Conservation (phyloP, 148 eudicot species). For the Rhododendron ferrugineum region DNA sequence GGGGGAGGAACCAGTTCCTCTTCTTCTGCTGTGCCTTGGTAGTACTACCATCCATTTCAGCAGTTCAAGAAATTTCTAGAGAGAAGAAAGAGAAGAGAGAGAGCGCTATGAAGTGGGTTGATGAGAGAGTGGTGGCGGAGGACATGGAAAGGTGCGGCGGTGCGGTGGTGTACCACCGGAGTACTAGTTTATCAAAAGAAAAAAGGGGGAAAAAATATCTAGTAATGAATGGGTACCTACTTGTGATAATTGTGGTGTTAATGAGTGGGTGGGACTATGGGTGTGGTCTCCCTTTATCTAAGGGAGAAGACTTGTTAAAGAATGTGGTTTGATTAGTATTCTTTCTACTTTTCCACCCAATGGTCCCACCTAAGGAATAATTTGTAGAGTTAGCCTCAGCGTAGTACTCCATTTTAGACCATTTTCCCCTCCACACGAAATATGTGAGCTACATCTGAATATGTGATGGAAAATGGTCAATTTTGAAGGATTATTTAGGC, state of each 20-base stretch:
- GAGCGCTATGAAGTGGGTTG: not conserved
- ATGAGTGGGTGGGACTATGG: not conserved
- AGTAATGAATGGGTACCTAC: not conserved
- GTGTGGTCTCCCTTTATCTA: not conserved
- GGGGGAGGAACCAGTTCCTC: conserved; percentile 41
- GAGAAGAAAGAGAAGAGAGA: not conserved
- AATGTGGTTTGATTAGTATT: not conserved
- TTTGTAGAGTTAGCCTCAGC: not conserved
- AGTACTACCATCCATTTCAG: conserved; percentile 17
- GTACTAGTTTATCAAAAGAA: too few species aligned
- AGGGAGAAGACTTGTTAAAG: not conserved
- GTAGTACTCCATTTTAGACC: too few species aligned
- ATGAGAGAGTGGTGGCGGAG: not conserved
- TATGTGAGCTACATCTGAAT: too few species aligned
- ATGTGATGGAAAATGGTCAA: too few species aligned
- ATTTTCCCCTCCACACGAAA: too few species aligned
- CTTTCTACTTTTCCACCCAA: not conserved
- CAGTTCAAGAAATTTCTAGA: not conserved
- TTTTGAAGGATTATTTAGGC: too few species aligned
- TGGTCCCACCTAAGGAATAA: not conserved
- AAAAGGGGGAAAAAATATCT: too few species aligned
- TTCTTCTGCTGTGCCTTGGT: conserved; percentile 30
- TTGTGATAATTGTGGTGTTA: not conserved
- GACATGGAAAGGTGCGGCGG: not conserved
- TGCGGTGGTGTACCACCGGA: not conserved